These are phyloP conservation scores for Hypseocharis bilobata DNA, from an alignment of 441 rosid species.

Conservation along the genomic window DNA sequence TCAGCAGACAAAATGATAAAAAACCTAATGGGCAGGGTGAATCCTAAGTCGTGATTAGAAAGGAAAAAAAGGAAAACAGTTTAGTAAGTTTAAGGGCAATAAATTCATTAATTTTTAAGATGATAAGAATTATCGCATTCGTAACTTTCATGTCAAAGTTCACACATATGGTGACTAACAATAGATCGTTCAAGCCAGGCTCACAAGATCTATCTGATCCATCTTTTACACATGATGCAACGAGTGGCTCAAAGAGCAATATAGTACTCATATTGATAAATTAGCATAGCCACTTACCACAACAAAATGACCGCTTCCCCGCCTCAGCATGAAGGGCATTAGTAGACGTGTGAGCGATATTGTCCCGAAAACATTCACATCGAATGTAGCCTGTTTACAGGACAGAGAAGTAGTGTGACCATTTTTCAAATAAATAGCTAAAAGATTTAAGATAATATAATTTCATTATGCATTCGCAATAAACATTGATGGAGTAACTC, in stretches of 20 bases:
- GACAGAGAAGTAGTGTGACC: slow-evolving; percentile 11
- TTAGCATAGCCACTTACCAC: slow-evolving; percentile 51
- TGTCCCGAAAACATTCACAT: slow-evolving; percentile 75
- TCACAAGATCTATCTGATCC: too few relatives aligned
- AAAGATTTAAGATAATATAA: slow-evolving; percentile 1
- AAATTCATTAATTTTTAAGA: neutral
- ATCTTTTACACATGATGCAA: neutral
- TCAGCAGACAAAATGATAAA: slow-evolving; percentile 4
- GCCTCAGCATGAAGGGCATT: slow-evolving; percentile 64
- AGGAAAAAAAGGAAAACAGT: neutral
- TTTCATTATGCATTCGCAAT: neutral
- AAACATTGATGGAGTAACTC: neutral
- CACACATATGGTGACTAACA: neutral
- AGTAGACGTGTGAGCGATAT: slow-evolving; percentile 69
- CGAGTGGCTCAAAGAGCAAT: neutral
- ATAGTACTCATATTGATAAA: neutral
- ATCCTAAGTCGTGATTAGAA: neutral
- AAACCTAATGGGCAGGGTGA: neutral
- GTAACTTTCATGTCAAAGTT: slow-evolving; percentile 8
- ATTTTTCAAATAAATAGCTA: slow-evolving; percentile 5
- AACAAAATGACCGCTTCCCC: slow-evolving; percentile 79
- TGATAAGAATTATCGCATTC: neutral
- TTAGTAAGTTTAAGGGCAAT: neutral
- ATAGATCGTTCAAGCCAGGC: too few relatives aligned
- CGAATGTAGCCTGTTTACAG: slow-evolving; percentile 55